Evolutionary conservation across 1,284 basidiomycete species (phyloP).

Genomic region (Coniophora puteana): DNA sequence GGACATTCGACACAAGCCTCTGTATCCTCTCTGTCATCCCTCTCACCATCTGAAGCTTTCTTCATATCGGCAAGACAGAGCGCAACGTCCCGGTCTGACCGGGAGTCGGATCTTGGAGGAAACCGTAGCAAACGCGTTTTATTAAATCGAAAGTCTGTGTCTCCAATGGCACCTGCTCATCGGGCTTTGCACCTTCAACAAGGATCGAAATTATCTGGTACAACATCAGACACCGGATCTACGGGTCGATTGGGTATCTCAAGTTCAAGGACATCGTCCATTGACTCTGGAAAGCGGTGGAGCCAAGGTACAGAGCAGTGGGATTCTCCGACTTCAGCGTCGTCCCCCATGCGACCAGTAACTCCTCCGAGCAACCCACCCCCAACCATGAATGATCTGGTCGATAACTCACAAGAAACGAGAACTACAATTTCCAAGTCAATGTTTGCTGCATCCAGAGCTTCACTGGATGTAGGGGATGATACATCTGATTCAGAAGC

Average conservation of each 20-base stretch:
- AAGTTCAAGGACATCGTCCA: no score
- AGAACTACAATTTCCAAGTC: no score
- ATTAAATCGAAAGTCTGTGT: constrained; percentile 62
- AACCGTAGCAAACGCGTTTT: constrained; percentile 61
- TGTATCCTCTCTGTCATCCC: constrained; percentile 59
- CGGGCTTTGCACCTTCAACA: constrained; percentile 25
- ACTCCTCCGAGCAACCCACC: constrained; percentile 36
- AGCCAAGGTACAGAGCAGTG: constrained; percentile 1
- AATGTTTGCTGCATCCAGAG: no score
- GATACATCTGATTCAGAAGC: constrained; percentile 50
- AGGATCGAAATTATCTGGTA: no score
- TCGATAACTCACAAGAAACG: no score
- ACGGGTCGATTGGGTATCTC: no score
- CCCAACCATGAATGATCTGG: constrained; percentile 24
- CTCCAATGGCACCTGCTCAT: constrained; percentile 65
- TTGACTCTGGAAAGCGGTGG: constrained; percentile 13
- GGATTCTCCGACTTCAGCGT: constrained; percentile 31
- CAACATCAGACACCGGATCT: constrained; percentile 9
- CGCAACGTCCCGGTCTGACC: constrained; percentile 34
- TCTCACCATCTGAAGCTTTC: constrained; percentile 48
- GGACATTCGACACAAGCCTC: constrained; percentile 55
- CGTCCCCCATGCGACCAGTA: constrained; percentile 24
- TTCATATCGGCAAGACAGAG: constrained; percentile 23
- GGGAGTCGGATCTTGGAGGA: constrained; percentile 51
- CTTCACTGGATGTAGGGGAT: constrained; percentile 23